These are phyloP conservation scores for Xylaria bambusicola DNA, from an alignment of 495 filamentous ascomycete species.

Conservation along the genomic window DNA sequence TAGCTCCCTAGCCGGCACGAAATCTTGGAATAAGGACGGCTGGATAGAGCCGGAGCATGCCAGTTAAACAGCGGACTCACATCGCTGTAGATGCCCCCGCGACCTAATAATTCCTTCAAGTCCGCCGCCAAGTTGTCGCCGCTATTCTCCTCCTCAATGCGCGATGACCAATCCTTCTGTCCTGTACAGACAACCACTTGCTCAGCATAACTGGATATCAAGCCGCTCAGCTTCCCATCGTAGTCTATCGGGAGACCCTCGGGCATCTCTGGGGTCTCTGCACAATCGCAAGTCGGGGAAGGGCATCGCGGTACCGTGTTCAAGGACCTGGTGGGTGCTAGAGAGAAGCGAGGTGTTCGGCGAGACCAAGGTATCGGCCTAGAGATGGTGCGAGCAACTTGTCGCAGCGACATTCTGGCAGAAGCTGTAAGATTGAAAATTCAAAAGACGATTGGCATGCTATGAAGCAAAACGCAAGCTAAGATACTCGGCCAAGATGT, in stretches of 20 bases:
- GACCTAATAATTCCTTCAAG: conserved; percentile 66
- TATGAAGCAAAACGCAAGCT: too few relatives aligned
- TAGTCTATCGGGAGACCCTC: conserved; percentile 74
- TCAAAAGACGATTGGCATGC: too few relatives aligned
- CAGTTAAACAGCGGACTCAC: conserved; percentile 49
- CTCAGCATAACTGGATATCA: conserved; percentile 76
- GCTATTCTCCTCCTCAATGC: conserved; percentile 57
- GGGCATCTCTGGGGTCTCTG: conserved; percentile 64
- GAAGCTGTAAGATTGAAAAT: neutral
- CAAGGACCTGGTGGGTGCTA: conserved; percentile 27
- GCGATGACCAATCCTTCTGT: conserved; percentile 76
- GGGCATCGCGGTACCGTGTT: conserved; percentile 66
- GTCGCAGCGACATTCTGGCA: conserved; percentile 1
- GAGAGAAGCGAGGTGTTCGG: neutral
- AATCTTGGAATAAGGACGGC: conserved; percentile 10
- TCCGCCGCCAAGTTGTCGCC: conserved; percentile 67
- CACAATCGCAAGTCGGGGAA: conserved; percentile 69
- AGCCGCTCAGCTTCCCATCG: conserved; percentile 64
- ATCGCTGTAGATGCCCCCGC: conserved; percentile 68
- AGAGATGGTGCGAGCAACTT: neutral
- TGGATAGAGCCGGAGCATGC: conserved; percentile 16
- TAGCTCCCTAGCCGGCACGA: neutral
- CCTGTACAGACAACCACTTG: conserved; percentile 85
- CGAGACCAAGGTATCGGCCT: neutral
- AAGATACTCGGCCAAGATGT: neutral